Percentiles rank a stretch among this genome's conserved stretches.
These are phyloP conservation scores for Drosera capensis DNA, from an alignment of 148 eudicot genomes.

Conservation along the genomic window DNA sequence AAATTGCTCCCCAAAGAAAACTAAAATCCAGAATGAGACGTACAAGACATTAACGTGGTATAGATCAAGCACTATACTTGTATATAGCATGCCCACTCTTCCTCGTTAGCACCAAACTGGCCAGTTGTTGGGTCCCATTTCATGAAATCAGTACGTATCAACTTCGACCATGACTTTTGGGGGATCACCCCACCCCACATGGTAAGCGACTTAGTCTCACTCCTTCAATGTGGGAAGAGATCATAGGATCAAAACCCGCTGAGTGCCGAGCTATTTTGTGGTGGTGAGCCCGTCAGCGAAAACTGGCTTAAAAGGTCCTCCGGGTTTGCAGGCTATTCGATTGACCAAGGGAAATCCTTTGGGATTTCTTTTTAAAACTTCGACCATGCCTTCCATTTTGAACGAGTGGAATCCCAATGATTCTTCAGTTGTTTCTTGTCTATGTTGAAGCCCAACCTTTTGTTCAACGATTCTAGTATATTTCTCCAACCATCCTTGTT, in stretches of 20 bases:
- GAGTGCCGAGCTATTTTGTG: too few relatives aligned
- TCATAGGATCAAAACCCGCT: too few relatives aligned
- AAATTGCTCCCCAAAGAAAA: too few relatives aligned
- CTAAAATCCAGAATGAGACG: too few relatives aligned
- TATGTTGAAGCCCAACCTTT: background rate
- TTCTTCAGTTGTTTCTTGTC: background rate
- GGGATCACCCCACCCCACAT: too few relatives aligned
- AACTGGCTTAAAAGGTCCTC: too few relatives aligned
- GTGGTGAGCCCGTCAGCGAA: too few relatives aligned
- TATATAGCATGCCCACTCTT: background rate
- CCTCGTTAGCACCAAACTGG: background rate
- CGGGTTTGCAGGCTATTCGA: too few relatives aligned
- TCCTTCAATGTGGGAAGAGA: too few relatives aligned
- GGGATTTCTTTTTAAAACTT: background rate
- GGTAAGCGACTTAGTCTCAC: too few relatives aligned
- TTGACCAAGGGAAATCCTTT: too few relatives aligned
- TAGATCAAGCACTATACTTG: background rate
- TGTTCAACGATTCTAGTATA: background rate
- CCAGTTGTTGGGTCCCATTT: background rate
- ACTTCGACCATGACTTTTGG: background rate
- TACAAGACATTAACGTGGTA: too few relatives aligned
- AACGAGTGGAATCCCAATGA: background rate
- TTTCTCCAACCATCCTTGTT: background rate
- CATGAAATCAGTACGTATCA: background rate
- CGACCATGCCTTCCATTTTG: background rate